Evolutionary conservation across 1,284 basidiomycete species (phyloP).

Genomic region (Puccinia coronata): DNA sequence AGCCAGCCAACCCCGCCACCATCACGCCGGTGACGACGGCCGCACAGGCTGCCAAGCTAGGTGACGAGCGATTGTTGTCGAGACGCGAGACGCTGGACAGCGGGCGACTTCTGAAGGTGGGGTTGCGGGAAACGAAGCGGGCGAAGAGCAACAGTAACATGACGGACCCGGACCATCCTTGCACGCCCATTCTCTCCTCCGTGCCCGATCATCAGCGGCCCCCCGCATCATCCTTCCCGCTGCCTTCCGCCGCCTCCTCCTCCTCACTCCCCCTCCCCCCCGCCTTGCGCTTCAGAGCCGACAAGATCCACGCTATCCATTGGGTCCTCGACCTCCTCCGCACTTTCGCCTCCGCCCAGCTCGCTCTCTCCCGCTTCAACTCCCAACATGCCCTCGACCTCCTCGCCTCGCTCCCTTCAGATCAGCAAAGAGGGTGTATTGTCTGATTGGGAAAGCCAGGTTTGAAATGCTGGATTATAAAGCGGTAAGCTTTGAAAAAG

Average conservation of each 20-base stretch:
- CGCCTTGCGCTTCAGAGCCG: conserved; percentile 54
- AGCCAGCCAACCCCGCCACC: neutral
- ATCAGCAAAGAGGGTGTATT: conserved; percentile 72
- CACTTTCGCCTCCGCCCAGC: conserved; percentile 74
- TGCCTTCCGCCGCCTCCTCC: neutral
- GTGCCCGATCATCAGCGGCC: too few relatives aligned
- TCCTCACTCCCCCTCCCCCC: neutral
- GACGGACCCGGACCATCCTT: neutral
- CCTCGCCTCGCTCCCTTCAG: conserved; percentile 72
- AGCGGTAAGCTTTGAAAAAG: conserved; percentile 64
- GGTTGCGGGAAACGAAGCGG: conserved; percentile 30
- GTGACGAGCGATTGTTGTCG: conserved; percentile 13
- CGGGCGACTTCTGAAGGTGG: conserved; percentile 8
- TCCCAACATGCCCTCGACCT: conserved; percentile 72
- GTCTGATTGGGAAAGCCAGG: conserved; percentile 77
- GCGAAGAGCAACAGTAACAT: conserved; percentile 43
- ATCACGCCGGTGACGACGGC: neutral
- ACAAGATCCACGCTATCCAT: conserved; percentile 72
- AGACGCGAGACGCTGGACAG: conserved; percentile 23
- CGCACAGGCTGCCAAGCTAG: neutral
- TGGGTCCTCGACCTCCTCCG: conserved; percentile 79
- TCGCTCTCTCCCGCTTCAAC: conserved; percentile 73
- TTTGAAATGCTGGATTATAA: conserved; percentile 84
- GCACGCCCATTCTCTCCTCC: neutral
- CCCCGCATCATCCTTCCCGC: neutral